Base-by-base conservation (phyloP, 352 stramenopile species). In the Phytophthora macrochlamydospora region DNA sequence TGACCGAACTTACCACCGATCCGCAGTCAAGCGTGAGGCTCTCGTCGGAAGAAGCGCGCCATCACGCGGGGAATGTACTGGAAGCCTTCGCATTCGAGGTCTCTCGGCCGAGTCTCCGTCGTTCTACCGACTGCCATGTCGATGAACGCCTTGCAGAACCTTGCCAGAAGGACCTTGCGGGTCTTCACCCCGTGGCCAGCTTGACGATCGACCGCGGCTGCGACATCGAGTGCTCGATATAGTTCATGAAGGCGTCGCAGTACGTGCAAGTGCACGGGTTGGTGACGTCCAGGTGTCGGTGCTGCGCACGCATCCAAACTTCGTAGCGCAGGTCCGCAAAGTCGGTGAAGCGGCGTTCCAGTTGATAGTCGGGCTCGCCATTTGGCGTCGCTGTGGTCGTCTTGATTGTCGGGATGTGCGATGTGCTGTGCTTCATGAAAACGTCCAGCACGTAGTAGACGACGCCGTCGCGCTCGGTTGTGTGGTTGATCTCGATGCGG, bases 401-500 rank as follows among this genome's bases (percentile, higher is more conserved):
- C 64, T 80, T 76, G 71, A 79, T 72, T 24, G 76, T 83, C 54
- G 73, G 79, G 48, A 89, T 83, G 29, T 78, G 79, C n/a, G 60
- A 84, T 40, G 63, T 73, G 31, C 65, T 60, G 37, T 78, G 75
- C 52, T 84, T 56, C 8, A 89, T 55, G 65, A 79, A 89, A 30
- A 90, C 75, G 24, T 87, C 70, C 7, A 86, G 42, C 12, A 73
- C 63, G 57, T 86, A 86, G 59, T 72, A 85, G 2, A 69, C 66
- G 42, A 85, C 76, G 43, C 71, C 67, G 33, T 74, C 59, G 50
- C 68, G 68, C 58, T 82, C 71, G 29, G 51, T 55, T 2, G 50
- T 61, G 31, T 49, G 38, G 24, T 72, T 71, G 63, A 87, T 80
- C 68, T 83, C 73, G 42, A 87, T 51, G 44, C 67, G 73, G 13